Percentiles rank a stretch among this genome's conserved stretches.
Conservation (phyloP, 2,329 filamentous ascomycete species). For the Venturia carpophila region DNA sequence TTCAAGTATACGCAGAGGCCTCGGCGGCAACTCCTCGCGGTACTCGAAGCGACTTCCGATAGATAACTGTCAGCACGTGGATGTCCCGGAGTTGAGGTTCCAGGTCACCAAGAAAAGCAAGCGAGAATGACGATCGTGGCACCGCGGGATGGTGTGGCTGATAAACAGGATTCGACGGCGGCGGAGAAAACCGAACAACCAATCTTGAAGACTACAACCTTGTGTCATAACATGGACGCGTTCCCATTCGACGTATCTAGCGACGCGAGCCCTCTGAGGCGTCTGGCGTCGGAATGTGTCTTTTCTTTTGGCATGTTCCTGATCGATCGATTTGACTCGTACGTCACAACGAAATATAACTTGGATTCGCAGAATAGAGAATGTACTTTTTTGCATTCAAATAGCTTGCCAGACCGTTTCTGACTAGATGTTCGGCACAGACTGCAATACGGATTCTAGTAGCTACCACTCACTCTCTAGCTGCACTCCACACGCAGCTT, state of each 20-base stretch:
- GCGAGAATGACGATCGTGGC: background rate
- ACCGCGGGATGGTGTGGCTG: background rate
- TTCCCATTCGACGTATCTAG: background rate
- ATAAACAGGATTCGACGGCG: background rate
- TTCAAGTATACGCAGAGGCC: background rate
- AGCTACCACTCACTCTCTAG: background rate
- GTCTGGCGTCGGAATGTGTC: background rate
- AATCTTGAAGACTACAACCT: background rate
- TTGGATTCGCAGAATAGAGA: background rate
- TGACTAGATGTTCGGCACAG: no score
- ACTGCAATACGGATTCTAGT: background rate
- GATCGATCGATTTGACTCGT: background rate
- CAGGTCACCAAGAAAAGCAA: background rate
- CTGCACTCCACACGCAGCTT: constrained; percentile 4
- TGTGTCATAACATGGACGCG: background rate
- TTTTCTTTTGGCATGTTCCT: background rate
- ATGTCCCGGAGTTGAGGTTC: background rate
- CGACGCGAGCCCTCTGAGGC: background rate
- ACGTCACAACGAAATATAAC: background rate
- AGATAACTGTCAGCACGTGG: no score
- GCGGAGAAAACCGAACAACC: background rate
- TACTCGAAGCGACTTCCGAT: background rate
- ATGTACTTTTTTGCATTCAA: background rate
- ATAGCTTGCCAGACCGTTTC: background rate
- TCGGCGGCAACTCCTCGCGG: background rate